These are phyloP conservation scores for Medakamo hakoo DNA, from an alignment of 139 green algal genomes.

Conservation along the genomic window DNA sequence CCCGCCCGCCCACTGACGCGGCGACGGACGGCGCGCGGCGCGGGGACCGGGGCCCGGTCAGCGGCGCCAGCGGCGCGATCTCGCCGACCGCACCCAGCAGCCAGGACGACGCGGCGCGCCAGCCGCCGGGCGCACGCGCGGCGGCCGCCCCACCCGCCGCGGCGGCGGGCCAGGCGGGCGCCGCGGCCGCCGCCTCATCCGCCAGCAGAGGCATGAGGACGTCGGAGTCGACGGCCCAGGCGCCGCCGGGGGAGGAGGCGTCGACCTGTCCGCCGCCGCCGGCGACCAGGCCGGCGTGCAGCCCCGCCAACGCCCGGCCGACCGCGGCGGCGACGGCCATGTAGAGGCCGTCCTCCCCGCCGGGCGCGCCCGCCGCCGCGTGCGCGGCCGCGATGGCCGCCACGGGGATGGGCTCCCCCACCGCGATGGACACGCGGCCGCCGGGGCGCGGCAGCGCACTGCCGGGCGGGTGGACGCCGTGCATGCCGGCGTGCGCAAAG, in stretches of 20 bases:
- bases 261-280: neutral
- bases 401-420: constrained; percentile 51
- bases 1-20: no score
- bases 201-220: neutral
- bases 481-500: constrained; percentile 77
- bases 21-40: no score
- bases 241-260: neutral
- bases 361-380: neutral
- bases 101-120: no score
- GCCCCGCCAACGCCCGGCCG: neutral
- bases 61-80: no score
- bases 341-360: neutral
- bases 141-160: no score
- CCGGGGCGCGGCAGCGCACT: constrained; percentile 26
- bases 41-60: no score
- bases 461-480: constrained; percentile 51
- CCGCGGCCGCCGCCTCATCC: neutral
- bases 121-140: no score
- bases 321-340: neutral
- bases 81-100: no score
- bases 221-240: neutral
- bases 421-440: constrained; percentile 42
- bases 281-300: neutral
- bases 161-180: neutral
- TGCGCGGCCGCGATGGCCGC: constrained; percentile 21